These are phyloP conservation scores for Acanthamoeba lenticulata DNA, from an alignment of 208 protist species.

Conservation along the genomic window DNA sequence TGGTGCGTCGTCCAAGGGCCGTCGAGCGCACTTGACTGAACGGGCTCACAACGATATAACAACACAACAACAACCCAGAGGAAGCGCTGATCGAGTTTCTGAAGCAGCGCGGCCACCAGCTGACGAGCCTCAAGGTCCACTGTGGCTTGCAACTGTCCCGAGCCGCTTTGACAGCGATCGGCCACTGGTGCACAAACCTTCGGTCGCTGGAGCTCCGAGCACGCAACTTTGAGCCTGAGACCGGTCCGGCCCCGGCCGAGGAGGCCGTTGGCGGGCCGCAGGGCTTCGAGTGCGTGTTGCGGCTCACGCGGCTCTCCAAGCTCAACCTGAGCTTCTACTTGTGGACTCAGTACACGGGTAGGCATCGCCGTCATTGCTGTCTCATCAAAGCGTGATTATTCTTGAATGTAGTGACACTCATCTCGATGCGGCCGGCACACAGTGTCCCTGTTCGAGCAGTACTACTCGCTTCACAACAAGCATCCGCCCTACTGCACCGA, in stretches of 20 bases:
- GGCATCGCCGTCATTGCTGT: neutral
- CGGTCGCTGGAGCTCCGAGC: neutral
- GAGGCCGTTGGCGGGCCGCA: neutral
- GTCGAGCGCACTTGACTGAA: neutral
- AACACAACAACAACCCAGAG: no score
- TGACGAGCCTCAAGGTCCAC: neutral
- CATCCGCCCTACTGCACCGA: neutral
- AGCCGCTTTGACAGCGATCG: neutral
- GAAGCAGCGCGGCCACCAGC: neutral
- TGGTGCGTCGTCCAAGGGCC: neutral
- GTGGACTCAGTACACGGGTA: slow-evolving; percentile 14
- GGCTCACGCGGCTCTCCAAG: neutral
- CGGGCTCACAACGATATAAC: neutral
- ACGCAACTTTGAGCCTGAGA: neutral
- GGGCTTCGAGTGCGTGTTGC: neutral
- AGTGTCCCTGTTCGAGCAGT: slow-evolving; percentile 1
- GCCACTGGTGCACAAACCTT: neutral
- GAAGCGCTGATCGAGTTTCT: neutral
- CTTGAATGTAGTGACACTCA: no score
- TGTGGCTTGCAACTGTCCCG: neutral
- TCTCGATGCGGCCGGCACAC: neutral
- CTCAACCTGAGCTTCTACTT: neutral
- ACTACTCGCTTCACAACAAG: neutral
- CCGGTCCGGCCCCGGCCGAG: neutral
- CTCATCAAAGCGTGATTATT: no score